A percentile compares a stretch with the other conserved stretches of the same genome.
Evolutionary conservation across 108 stramenopile species (phyloP).

Genomic region (Asterionellopsis glacialis): DNA sequence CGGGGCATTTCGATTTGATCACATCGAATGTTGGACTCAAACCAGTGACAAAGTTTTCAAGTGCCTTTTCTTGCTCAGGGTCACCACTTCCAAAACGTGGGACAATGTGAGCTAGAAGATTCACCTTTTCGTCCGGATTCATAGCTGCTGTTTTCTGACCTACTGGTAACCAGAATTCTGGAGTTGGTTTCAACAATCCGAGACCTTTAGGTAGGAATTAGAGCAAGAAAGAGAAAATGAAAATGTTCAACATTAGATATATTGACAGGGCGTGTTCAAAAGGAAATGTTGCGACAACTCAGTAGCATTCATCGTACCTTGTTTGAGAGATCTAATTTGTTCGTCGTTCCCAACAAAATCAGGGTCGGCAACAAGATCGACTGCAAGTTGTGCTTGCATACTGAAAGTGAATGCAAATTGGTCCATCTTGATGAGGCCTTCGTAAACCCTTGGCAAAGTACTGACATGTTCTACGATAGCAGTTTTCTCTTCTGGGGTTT

Average conservation of each 20-base stretch:
- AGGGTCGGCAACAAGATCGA: conserved; percentile 72
- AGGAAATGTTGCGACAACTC: background rate
- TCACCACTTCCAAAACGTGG: conserved; percentile 72
- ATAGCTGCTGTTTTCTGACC: conserved; percentile 78
- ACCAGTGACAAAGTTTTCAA: conserved; percentile 63
- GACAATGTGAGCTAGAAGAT: conserved; percentile 79
- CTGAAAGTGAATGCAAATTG: conserved; percentile 83
- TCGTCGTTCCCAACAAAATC: conserved; percentile 72
- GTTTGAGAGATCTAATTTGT: conserved; percentile 71
- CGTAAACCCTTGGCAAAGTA: conserved; percentile 74
- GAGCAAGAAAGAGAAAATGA: conserved; percentile 9
- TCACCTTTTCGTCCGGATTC: conserved; percentile 83
- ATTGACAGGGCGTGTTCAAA: background rate
- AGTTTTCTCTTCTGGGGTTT: conserved; percentile 25
- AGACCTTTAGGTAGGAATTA: conserved; percentile 35
- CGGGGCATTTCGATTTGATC: conserved; percentile 66
- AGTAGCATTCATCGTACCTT: conserved; percentile 44
- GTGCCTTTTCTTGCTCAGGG: conserved; percentile 65
- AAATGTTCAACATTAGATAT: background rate
- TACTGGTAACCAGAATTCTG: conserved; percentile 83
- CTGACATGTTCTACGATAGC: conserved; percentile 50
- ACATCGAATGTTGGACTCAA: conserved; percentile 62
- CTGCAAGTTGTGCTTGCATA: conserved; percentile 88
- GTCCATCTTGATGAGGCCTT: conserved; percentile 81
- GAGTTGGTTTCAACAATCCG: conserved; percentile 72